A percentile compares a stretch with the other conserved stretches of the same genome.
phyloP scores from a whole-genome alignment of 2,329 filamentous ascomycete genomes.

The Hyphodiscus sp. region DNA sequence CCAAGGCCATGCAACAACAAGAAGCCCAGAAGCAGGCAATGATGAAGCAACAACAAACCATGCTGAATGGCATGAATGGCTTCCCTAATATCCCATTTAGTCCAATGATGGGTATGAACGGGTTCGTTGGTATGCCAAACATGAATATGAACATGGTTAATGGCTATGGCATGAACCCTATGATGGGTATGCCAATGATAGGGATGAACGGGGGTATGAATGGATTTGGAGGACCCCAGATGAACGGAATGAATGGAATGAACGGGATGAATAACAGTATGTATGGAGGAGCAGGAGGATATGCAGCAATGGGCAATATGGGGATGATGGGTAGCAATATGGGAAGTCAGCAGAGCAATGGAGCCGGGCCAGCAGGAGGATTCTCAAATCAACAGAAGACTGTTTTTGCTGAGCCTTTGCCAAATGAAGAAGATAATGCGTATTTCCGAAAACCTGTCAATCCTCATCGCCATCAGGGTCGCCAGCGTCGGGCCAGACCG shows the following conservation, averaged over 20 bases:
- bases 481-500: slow-evolving; percentile 71
- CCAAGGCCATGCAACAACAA: slow-evolving; percentile 56
- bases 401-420: slow-evolving; percentile 42
- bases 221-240: slow-evolving; percentile 31
- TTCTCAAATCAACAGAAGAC: slow-evolving; percentile 52
- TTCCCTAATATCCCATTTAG: slow-evolving; percentile 27
- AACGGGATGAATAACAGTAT: slow-evolving; percentile 32
- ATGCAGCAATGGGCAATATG: slow-evolving; percentile 19
- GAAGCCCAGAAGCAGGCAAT: slow-evolving; percentile 34
- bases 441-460: slow-evolving; percentile 97
- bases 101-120: slow-evolving; percentile 24
- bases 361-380: slow-evolving; percentile 23
- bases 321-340: slow-evolving; percentile 29
- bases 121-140: slow-evolving; percentile 27
- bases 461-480: slow-evolving; percentile 80
- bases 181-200: slow-evolving; percentile 35
- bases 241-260: slow-evolving; percentile 37
- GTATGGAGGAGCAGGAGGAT: slow-evolving; percentile 21
- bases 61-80: slow-evolving; percentile 36
- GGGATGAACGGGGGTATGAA: slow-evolving; percentile 25
- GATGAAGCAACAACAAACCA: slow-evolving; percentile 18
- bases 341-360: slow-evolving; percentile 31
- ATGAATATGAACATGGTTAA: slow-evolving; percentile 24
- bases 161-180: slow-evolving; percentile 32
- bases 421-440: slow-evolving; percentile 73